Conservation (phyloP, 176 grass and related monocot species). For the Metroxylon sagu region DNA sequence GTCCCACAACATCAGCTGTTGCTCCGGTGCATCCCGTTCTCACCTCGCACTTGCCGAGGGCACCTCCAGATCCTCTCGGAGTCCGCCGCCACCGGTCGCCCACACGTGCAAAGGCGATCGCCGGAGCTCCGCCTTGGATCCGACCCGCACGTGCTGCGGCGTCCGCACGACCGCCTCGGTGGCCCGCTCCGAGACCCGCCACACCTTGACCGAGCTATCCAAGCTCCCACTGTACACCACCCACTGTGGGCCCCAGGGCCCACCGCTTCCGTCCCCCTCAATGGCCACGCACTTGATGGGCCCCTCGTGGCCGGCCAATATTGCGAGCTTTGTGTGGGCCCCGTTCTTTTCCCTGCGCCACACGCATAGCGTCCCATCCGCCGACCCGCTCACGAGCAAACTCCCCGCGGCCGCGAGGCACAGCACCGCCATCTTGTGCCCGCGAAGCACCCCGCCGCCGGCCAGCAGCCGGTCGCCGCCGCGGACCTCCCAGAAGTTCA, state of each 20-base stretch:
- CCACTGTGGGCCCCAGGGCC: not conserved
- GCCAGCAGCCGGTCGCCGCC: not conserved
- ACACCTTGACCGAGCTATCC: slow-evolving; percentile 15
- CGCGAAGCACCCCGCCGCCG: slow-evolving; percentile 13
- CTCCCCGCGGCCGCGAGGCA: slow-evolving; percentile 44
- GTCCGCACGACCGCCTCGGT: too few species aligned
- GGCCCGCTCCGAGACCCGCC: slow-evolving; percentile 1
- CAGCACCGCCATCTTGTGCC: slow-evolving; percentile 35
- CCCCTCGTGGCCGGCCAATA: slow-evolving; percentile 7
- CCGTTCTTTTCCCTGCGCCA: slow-evolving; percentile 29
- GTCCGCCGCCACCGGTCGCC: too few species aligned
- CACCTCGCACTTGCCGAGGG: too few species aligned
- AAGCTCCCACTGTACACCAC: slow-evolving; percentile 13
- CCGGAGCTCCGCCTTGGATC: too few species aligned
- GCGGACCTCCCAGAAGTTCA: slow-evolving; percentile 32
- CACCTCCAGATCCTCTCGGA: too few species aligned
- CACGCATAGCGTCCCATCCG: slow-evolving; percentile 43
- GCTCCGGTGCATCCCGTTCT: too few species aligned
- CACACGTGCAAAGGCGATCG: too few species aligned
- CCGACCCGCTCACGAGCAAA: slow-evolving; percentile 52
- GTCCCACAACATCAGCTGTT: too few species aligned
- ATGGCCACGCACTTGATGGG: slow-evolving; percentile 8
- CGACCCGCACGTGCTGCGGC: too few species aligned
- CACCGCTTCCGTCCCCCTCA: not conserved
- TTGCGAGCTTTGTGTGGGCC: slow-evolving; percentile 2